Evolutionary conservation across 2,329 filamentous ascomycete species (phyloP).

Genomic region (Pyrenophora graminea): DNA sequence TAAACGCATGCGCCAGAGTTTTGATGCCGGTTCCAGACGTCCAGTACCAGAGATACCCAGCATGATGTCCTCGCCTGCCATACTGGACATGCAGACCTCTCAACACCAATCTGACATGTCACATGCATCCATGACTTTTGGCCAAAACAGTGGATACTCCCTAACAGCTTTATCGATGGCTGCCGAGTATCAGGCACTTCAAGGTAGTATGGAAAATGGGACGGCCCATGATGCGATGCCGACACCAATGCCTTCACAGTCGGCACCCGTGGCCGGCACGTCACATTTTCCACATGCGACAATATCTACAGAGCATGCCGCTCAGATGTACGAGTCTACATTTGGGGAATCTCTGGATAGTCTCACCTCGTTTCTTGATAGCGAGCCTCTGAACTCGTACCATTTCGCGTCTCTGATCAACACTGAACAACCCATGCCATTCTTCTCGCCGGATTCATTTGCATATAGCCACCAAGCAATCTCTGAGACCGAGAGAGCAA

Average conservation of each 20-base stretch:
- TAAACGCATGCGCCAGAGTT: constrained; percentile 35
- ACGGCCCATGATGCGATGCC: constrained; percentile 16
- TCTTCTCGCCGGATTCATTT: constrained; percentile 49
- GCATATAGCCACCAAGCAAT: constrained; percentile 35
- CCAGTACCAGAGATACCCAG: constrained; percentile 35
- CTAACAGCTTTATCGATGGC: constrained; percentile 49
- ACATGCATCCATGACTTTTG: constrained; percentile 18
- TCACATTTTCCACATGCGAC: constrained; percentile 20
- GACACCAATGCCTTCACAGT: constrained; percentile 18
- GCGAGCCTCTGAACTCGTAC: constrained; percentile 45
- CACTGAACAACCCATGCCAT: constrained; percentile 49
- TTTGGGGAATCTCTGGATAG: constrained; percentile 44
- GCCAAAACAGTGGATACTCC: constrained; percentile 39
- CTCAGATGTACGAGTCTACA: constrained; percentile 19
- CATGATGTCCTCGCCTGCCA: constrained; percentile 30
- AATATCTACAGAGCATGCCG: constrained; percentile 1
- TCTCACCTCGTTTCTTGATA: constrained; percentile 46
- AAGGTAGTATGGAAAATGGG: constrained; percentile 31
- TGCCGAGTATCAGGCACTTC: constrained; percentile 48
- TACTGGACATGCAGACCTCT: constrained; percentile 25
- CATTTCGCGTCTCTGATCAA: constrained; percentile 48
- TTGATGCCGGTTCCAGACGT: constrained; percentile 27
- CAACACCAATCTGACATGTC: constrained; percentile 21
- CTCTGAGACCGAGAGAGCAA: constrained; percentile 12
- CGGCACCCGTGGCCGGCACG: constrained; percentile 16